phyloP scores from a whole-genome alignment of 169 alveolate genomes.

The Eimeria sp. region DNA sequence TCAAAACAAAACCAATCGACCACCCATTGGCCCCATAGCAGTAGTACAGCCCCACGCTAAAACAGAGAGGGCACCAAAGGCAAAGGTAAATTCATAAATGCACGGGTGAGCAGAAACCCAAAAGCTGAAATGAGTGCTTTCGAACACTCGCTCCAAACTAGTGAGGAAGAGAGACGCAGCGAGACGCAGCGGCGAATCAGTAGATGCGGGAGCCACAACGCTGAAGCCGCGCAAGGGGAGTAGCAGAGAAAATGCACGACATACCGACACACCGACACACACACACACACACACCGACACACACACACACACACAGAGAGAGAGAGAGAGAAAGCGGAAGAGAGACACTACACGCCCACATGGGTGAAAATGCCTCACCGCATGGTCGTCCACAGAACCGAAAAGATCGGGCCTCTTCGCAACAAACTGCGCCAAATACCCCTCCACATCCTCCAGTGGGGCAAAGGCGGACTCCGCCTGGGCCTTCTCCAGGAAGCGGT shows the following conservation, averaged over 20 bases:
- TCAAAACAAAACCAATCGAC: background rate
- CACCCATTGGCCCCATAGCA: too few relatives aligned
- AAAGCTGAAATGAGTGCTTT: background rate
- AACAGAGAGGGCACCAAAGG: background rate
- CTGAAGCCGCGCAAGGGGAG: too few relatives aligned
- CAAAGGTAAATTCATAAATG: too few relatives aligned
- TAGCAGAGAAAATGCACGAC: too few relatives aligned
- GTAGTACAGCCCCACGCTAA: too few relatives aligned
- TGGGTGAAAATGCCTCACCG: constrained; percentile 77
- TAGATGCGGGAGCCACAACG: too few relatives aligned
- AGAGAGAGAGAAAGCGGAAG: background rate
- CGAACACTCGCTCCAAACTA: background rate
- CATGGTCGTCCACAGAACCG: constrained; percentile 96
- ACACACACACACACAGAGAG: too few relatives aligned
- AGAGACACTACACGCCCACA: too few relatives aligned
- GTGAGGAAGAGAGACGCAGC: too few relatives aligned
- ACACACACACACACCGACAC: too few relatives aligned
- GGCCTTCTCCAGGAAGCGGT: constrained; percentile 92
- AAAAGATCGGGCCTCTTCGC: constrained; percentile 95
- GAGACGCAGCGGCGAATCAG: too few relatives aligned
- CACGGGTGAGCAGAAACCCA: background rate
- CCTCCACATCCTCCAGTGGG: constrained; percentile 93
- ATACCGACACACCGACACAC: too few relatives aligned
- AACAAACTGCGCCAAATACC: constrained; percentile 93
- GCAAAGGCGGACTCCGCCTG: constrained; percentile 94